A percentile compares a stretch with the other conserved stretches of the same genome.
Evolutionary conservation across 2,329 filamentous ascomycete genomes (phyloP).

Genomic region (Samsoniella hepiali): DNA sequence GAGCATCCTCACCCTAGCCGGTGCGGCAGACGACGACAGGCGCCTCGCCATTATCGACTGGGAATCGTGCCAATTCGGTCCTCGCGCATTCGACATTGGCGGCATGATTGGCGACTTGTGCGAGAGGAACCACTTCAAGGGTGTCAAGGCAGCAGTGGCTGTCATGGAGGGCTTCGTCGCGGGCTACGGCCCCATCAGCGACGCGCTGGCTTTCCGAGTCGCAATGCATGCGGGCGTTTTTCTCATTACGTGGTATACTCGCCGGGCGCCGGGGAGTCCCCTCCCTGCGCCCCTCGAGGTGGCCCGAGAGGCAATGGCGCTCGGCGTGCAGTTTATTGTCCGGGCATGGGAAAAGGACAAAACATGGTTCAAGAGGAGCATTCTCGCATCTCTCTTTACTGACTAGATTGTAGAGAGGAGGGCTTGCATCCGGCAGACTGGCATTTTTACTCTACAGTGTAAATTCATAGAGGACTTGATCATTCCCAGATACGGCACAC

Average conservation of each 20-base stretch:
- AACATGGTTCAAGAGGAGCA: constrained; percentile 11
- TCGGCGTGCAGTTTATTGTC: constrained; percentile 8
- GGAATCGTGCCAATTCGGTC: constrained; percentile 1
- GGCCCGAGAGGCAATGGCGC: constrained; percentile 2
- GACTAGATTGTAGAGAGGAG: not conserved
- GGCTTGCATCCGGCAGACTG: not conserved
- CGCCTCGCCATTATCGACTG: constrained; percentile 9
- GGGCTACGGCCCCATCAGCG: constrained; percentile 8
- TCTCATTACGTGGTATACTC: not conserved
- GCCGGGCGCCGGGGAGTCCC: not conserved
- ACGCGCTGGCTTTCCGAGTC: not conserved
- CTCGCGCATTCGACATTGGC: constrained; percentile 6
- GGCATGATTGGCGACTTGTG: constrained; percentile 13
- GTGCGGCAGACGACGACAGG: not conserved
- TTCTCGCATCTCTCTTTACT: constrained; percentile 4
- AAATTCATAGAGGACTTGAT: not conserved
- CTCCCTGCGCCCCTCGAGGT: constrained; percentile 9
- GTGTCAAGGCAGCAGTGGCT: not conserved
- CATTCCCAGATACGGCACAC: not conserved
- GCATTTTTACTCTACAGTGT: not conserved
- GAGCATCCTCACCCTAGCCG: not conserved
- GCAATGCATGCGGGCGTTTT: constrained; percentile 1
- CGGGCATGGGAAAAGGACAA: constrained; percentile 9
- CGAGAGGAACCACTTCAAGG: constrained; percentile 9
- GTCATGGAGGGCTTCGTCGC: constrained; percentile 6